These are phyloP conservation scores for Suillus fuscotomentosus DNA, from an alignment of 768 basidiomycete species.

Conservation along the genomic window DNA sequence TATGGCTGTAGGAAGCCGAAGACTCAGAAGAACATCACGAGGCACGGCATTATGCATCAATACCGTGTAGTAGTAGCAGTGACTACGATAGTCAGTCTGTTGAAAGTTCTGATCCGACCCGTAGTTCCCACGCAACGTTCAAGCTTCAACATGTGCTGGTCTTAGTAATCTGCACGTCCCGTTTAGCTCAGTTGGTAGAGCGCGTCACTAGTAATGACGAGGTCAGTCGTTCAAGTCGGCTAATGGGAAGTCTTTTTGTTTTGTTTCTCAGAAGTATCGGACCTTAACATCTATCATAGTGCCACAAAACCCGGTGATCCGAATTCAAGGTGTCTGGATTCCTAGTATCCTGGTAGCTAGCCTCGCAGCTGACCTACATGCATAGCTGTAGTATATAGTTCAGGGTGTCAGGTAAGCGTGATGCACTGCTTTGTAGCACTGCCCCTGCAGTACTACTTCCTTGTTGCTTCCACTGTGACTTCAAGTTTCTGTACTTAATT, in stretches of 20 bases:
- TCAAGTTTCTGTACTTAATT: background rate
- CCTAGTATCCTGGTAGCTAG: too few relatives aligned
- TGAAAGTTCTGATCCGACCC: background rate
- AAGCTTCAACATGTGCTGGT: background rate
- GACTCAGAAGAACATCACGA: too few relatives aligned
- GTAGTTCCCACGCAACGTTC: background rate
- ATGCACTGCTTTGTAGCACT: background rate
- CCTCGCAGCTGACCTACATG: background rate
- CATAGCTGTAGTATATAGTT: background rate
- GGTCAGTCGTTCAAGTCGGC: conserved; percentile 43
- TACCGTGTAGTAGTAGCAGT: too few relatives aligned
- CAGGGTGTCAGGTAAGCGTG: background rate
- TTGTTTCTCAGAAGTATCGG: background rate
- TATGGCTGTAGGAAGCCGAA: too few relatives aligned
- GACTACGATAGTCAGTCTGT: too few relatives aligned
- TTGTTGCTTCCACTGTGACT: background rate
- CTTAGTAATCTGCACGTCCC: background rate
- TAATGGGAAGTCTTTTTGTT: conserved; percentile 33
- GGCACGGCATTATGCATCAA: too few relatives aligned
- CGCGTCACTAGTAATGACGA: conserved; percentile 49
- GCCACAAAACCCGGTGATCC: background rate
- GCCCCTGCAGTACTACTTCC: background rate
- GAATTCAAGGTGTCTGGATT: background rate
- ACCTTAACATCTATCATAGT: background rate
- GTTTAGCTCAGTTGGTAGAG: conserved; percentile 31